Conservation (phyloP, 805 yeast species). For the Kregervanrija fluxuum region DNA sequence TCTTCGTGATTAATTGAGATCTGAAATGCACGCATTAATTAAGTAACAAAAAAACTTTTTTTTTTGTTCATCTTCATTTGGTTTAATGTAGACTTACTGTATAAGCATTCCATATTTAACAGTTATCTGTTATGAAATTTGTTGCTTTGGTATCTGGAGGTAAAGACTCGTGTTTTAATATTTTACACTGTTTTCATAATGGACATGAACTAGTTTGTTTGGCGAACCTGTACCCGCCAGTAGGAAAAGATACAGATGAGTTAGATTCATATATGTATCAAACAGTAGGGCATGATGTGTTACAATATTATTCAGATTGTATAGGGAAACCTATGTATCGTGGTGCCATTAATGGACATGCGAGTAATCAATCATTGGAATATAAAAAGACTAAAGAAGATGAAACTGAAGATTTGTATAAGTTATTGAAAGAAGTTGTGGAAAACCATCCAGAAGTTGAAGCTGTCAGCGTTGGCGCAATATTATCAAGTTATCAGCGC, state of each 20-base stretch:
- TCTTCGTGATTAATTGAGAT: no score
- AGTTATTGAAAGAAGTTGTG: conserved; percentile 43
- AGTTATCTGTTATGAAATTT: conserved; percentile 57
- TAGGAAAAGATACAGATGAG: conserved; percentile 43
- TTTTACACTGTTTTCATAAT: conserved; percentile 73
- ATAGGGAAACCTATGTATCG: conserved; percentile 76
- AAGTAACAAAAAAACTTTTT: no score
- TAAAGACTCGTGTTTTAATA: conserved; percentile 88
- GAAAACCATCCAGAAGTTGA: conserved; percentile 59
- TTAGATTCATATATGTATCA: conserved; percentile 96
- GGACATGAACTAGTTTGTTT: conserved; percentile 84
- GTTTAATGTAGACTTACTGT: no score
- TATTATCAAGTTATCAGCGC: conserved; percentile 89
- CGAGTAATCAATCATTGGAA: conserved; percentile 61
- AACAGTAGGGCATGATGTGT: conserved; percentile 86
- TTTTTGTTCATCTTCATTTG: no score
- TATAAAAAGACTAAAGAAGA: conserved; percentile 63
- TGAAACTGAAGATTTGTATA: conserved; percentile 80
- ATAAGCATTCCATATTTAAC: no score
- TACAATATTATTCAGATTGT: conserved; percentile 59
- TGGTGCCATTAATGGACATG: conserved; percentile 52
- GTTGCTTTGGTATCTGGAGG: conserved; percentile 94
- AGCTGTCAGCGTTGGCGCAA: conserved; percentile 95
- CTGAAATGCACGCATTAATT: no score
- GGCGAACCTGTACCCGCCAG: conserved; percentile 71